A percentile compares a stretch with the other conserved stretches of the same genome.
These are phyloP conservation scores for Chaetomium sp. DNA, from an alignment of 2,329 filamentous ascomycete genomes.

Conservation along the genomic window DNA sequence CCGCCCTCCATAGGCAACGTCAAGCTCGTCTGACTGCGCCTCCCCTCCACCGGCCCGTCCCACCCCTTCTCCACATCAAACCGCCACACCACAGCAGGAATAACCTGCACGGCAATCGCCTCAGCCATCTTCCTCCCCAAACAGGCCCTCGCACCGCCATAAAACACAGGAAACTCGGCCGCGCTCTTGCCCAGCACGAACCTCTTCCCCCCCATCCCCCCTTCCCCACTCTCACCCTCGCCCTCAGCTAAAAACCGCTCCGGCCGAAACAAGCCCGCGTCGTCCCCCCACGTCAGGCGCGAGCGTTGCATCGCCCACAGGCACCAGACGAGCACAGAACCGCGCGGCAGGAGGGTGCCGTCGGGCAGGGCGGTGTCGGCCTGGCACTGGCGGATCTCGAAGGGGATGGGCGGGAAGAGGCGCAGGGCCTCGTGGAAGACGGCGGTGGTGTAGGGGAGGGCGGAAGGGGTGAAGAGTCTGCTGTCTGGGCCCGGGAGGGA, in stretches of 20 bases:
- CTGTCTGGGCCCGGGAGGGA: slow-evolving; percentile 31
- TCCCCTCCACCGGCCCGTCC: slow-evolving; percentile 42
- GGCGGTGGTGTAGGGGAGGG: slow-evolving; percentile 60
- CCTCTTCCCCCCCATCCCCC: not conserved
- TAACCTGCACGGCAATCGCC: slow-evolving; percentile 57
- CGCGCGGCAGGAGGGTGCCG: slow-evolving; percentile 58
- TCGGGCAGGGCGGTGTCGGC: slow-evolving; percentile 58
- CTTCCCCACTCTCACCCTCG: too few species aligned
- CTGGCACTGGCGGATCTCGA: slow-evolving; percentile 65
- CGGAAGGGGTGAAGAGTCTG: slow-evolving; percentile 45
- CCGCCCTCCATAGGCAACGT: slow-evolving; percentile 67
- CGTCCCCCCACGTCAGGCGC: slow-evolving; percentile 55
- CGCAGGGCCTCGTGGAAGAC: slow-evolving; percentile 64
- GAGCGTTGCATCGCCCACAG: slow-evolving; percentile 67
- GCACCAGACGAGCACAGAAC: slow-evolving; percentile 63
- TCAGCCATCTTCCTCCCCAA: slow-evolving; percentile 68
- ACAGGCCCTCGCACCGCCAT: slow-evolving; percentile 63
- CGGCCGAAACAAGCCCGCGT: slow-evolving; percentile 58
- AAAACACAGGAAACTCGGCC: slow-evolving; percentile 65
- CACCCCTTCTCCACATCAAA: slow-evolving; percentile 56
- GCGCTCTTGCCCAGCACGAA: slow-evolving; percentile 48
- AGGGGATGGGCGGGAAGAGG: slow-evolving; percentile 65
- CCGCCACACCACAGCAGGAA: slow-evolving; percentile 50
- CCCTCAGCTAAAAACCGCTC: slow-evolving; percentile 54
- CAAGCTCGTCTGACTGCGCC: slow-evolving; percentile 61